Evolutionary conservation across 345 rosid species (phyloP), one percentile per base, ranked within the genome.

Genomic region (Euphorbia pulcherrima): DNA sequence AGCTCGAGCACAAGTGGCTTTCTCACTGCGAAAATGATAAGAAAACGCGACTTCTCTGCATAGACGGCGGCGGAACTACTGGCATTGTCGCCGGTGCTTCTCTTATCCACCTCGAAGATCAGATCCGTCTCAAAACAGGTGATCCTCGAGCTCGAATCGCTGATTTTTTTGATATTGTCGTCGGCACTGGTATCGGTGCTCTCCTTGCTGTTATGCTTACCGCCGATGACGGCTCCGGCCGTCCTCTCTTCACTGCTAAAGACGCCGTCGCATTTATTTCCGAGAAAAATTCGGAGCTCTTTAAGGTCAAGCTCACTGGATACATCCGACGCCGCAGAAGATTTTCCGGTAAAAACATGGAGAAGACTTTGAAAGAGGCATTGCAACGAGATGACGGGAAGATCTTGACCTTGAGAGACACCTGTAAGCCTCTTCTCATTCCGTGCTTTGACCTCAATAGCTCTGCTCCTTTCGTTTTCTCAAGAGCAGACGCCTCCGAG

Each of bases 391-490:
- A 84, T 44, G 92, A 89, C 20, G 95, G 94, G 1, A 77, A 62
- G 79, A 67, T 71, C 47, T 72, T 90, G 79, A 90, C 97, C 18
- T 71, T 94, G 80, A 90, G 72, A 78, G 96, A 90, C 87, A 87
- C 94, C 71, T 86, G 96, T 68, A 90, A 90, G 84, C 96, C 96
- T 60, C 95, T 94, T 61, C 96, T 91, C 2, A 87, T 94, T 59
- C 99, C 99, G 40, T 94, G 97, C 84, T 94, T 86, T 71, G 99
- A 94, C 79, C 91, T 90, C 51, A 86, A 84, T 57, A 89, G 91
- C 77, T 83, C 90, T 1, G 97, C 96, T 47, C 99, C 99, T 40
- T 94, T 94, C 77, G 99, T 94, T 56, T 94, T 94, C 86, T 94
- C 99, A 62, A 86, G 95, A 64, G 96, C 97, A 78, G 99, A 86